These are phyloP conservation scores for Spatholobus suberectus DNA, from an alignment of 306 rosid species.

Conservation along the genomic window DNA sequence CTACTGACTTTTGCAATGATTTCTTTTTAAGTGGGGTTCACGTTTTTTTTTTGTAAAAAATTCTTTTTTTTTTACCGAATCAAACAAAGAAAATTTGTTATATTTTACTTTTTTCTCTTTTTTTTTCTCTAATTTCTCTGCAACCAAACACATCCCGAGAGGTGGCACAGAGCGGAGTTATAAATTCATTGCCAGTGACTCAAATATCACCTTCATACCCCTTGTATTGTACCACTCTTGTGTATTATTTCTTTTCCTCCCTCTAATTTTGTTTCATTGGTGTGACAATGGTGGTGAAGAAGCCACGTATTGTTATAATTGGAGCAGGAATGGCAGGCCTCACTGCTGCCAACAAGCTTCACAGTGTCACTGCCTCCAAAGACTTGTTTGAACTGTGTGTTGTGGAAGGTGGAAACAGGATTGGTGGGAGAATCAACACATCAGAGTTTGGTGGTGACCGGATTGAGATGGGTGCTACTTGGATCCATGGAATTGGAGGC, in stretches of 20 bases:
- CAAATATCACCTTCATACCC: constrained; percentile 58
- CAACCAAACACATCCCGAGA: no score
- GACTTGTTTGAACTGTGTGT: constrained; percentile 76
- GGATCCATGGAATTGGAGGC: constrained; percentile 97
- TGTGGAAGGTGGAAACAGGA: constrained; percentile 89
- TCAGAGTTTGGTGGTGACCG: constrained; percentile 86
- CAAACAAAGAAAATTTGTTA: no score
- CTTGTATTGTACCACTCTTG: constrained; percentile 19
- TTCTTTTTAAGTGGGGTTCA: no score
- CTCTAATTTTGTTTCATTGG: not conserved
- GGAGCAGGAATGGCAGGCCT: constrained; percentile 99
- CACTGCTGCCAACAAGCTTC: constrained; percentile 88
- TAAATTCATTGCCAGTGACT: constrained; percentile 62
- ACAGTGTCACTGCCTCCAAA: constrained; percentile 52
- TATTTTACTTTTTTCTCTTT: no score
- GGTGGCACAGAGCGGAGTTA: constrained; percentile 42
- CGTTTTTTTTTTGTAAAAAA: no score
- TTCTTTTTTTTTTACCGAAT: no score
- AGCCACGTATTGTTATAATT: constrained; percentile 78
- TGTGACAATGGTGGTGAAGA: constrained; percentile 69
- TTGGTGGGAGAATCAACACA: constrained; percentile 93
- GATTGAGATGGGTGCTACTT: constrained; percentile 97
- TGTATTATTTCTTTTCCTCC: not conserved
- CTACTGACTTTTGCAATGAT: no score
- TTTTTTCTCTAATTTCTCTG: no score